Evolutionary conservation across 2,329 filamentous ascomycete genomes (phyloP), one percentile per base, ranked within the genome.

Genomic region (Scedosporium dehoogii): DNA sequence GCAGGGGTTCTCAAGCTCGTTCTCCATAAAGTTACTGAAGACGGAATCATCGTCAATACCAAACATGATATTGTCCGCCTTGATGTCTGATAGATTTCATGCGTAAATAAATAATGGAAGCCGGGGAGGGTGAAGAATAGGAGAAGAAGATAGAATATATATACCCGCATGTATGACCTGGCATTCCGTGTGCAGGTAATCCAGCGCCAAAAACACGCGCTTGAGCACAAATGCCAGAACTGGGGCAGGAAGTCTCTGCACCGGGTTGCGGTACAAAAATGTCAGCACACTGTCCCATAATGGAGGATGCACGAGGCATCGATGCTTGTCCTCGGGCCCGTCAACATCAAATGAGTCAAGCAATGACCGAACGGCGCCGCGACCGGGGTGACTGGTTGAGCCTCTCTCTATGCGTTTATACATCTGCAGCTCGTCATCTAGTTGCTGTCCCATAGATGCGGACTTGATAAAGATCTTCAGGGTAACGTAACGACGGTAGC

Each of bases 41-140:
- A 78, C 71, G 0, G 73, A 73, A 56, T 78, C 70, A 59, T 79
- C 75, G 0, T 61, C 48, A 48, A 78, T 74, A 6, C 71, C 71
- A 38, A 79, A 71, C 72, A 81, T 76, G 44, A 81, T 76, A 57
- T 81, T 81, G 63, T 78, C 74, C 2, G 75, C 73, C 64, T 77
- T 79, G 33, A 81, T 77, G 66, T 75, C 77, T 76, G 23, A 71
- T 71, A 4, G 69, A 68, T 59, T 75, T 70, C 60, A 73, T 70
- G 66, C 76, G 16, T 25, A 62, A 58, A 33, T 23, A 62, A 58
- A 41, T 18, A 1, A 63, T n/a, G n/a, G 6, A 48, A 61, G 44
- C 27, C 48, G 29, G 44, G n/a, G 18, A 29, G 38, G 25, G 16
- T 44, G n/a, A 14, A n/a, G n/a, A n/a, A n/a, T n/a, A 29, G 18